These are phyloP conservation scores for Blumeria hordei DNA, from an alignment of 2,329 filamentous ascomycete species.

Conservation along the genomic window DNA sequence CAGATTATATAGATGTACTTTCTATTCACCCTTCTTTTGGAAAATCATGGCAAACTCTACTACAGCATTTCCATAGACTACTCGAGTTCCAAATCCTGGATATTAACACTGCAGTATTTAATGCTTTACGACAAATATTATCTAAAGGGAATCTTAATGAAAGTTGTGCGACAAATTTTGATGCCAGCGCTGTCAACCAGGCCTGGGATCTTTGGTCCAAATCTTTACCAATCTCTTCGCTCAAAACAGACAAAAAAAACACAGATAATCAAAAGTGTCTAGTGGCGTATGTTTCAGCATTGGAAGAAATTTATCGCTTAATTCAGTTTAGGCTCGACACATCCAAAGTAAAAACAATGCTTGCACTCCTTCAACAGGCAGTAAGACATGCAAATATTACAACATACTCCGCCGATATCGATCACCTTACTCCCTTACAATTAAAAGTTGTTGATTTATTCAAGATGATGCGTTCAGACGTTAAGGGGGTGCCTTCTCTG, in stretches of 20 bases:
- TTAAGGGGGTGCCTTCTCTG: constrained; percentile 37
- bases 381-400: constrained; percentile 45
- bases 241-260: constrained; percentile 20
- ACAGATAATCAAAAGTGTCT: constrained; percentile 56
- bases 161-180: constrained; percentile 13
- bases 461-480: constrained; percentile 40
- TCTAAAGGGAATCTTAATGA: constrained; percentile 22
- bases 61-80: constrained; percentile 41
- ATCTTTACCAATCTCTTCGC: constrained; percentile 29
- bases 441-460: constrained; percentile 42
- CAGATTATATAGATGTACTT: constrained; percentile 52
- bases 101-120: constrained; percentile 47
- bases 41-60: constrained; percentile 49
- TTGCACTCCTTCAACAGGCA: constrained; percentile 45
- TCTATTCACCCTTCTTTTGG: constrained; percentile 41
- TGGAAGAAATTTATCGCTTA: constrained; percentile 57
- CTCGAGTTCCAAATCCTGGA: constrained; percentile 40
- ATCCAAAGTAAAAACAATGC: constrained; percentile 39
- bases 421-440: constrained; percentile 51
- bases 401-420: constrained; percentile 46
- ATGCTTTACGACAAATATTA: constrained; percentile 39
- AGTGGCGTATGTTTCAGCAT: constrained; percentile 57
- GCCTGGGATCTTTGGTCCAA: constrained; percentile 49
- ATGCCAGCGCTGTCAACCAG: constrained; percentile 26
- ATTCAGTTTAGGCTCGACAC: constrained; percentile 38